Base-by-base conservation (phyloP, 768 basidiomycete species). In the Podaxis sp. region DNA sequence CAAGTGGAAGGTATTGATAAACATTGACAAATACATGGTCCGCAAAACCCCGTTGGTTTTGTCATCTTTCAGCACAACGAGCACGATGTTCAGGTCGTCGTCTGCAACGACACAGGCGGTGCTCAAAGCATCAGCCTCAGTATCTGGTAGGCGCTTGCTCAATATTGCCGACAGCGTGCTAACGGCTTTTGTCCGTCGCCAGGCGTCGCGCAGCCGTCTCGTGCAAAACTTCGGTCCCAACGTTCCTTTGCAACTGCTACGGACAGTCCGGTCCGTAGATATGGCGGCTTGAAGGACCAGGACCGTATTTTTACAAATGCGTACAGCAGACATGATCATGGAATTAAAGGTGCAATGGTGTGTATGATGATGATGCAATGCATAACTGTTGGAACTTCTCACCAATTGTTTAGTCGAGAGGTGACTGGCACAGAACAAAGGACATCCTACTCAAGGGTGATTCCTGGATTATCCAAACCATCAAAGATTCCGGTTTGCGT, bases 351-450 rank as follows among this genome's bases (percentile, higher is more conserved):
- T 44, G 96, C 96, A 21, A 71, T 84, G 83, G 94, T 94, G 59
- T 61, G 86, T 73, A 25, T 14, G 28, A 6, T 18, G 4, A 9
- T 11, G 50, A 25, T n/a, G n/a, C n/a, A 57, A 16, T 42, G 51
- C 25, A 38, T 25, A 16, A 13, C 21, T 32, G n/a, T 11, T 50
- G 27, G 13, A 32, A 28, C 56, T 38, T 53, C 40, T 61, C 27
- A 42, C 46, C 28, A 51, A 53, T 56, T 48, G 36, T 40, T n/a
- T 59, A 95, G 91, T 82, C 90, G 46, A 89, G 96, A 50, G 96
- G 96, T 9, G 96, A 99, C 78, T 99, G 96, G 96, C 96, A 98
- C 74, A 84, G 85, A 64, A 99, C 96, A 63, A 99, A 98, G 75
- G 96, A 98, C 62, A 96, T 99, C 67, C 65, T 98, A 35, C 77